Evolutionary conservation across 805 yeast genomes (phyloP).

Genomic region (Torulaspora indica): DNA sequence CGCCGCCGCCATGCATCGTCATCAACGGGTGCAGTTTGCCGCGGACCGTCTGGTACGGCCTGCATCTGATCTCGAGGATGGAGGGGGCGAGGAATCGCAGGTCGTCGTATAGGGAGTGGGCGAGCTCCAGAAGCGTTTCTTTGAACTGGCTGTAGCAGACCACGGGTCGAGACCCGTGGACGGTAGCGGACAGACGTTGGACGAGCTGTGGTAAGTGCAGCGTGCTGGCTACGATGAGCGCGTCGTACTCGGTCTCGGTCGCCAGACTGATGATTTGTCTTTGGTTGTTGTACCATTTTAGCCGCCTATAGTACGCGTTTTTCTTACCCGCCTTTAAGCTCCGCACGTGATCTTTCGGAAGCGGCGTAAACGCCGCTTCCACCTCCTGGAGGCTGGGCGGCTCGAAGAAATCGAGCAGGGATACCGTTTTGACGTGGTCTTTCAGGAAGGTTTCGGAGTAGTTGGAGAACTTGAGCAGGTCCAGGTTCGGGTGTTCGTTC

Average conservation of each 20-base stretch:
- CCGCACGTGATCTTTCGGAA: slow-evolving; percentile 48
- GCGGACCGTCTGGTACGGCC: slow-evolving; percentile 87
- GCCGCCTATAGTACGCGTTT: slow-evolving; percentile 62
- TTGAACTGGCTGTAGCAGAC: slow-evolving; percentile 79
- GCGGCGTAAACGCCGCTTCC: slow-evolving; percentile 37
- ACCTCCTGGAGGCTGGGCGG: slow-evolving; percentile 54
- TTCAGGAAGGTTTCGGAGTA: slow-evolving; percentile 49
- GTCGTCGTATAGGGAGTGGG: slow-evolving; percentile 66
- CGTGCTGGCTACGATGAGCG: slow-evolving; percentile 66
- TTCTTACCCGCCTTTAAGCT: slow-evolving; percentile 56
- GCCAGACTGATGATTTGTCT: slow-evolving; percentile 48
- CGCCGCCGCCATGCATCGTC: slow-evolving; percentile 93
- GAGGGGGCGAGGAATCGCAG: slow-evolving; percentile 75
- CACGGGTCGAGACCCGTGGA: slow-evolving; percentile 84
- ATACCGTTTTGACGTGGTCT: slow-evolving; percentile 61
- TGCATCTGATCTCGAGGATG: slow-evolving; percentile 71
- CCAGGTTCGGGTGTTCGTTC: slow-evolving; percentile 85
- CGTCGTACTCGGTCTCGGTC: slow-evolving; percentile 60
- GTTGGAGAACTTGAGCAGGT: slow-evolving; percentile 63
- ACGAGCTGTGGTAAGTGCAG: slow-evolving; percentile 63
- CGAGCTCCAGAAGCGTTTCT: slow-evolving; percentile 63
- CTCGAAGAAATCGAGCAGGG: slow-evolving; percentile 73
- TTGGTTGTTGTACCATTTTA: slow-evolving; percentile 42
- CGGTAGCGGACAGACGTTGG: slow-evolving; percentile 53
- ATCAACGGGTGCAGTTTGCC: slow-evolving; percentile 93